Base-by-base conservation (phyloP, 2,329 filamentous ascomycete genomes). In the Sporothrix inflata region DNA sequence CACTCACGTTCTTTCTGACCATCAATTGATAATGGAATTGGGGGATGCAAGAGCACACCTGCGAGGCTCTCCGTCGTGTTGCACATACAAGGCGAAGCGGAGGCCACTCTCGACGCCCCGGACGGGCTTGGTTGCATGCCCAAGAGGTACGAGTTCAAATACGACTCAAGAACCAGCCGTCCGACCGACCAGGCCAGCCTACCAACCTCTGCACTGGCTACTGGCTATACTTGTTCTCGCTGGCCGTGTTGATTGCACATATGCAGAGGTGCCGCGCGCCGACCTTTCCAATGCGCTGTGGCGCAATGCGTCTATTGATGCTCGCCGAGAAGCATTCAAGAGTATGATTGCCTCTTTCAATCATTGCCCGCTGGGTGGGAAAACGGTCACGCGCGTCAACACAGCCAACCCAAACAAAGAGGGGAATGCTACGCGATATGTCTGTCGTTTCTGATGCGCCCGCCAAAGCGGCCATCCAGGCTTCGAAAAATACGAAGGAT, bases 381-480 rank as follows among this genome's bases (percentile, higher is more conserved):
- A 53, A 53, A 40, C 19, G 34, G 66, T 55, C 66, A 69, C 66
- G 66, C 66, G 66, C 30, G 49, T 34, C 63, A 66, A 40, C 49
- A 45, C 7, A 66, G 42, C 63, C 63, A 67, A 49, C 45, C 65
- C 65, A 67, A 19, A 16, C 27, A 5, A 24, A 27, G 14, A 47
- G 11, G 61, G 40, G 38, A 24, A 67, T 19, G 38, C 60, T 27
- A 45, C n/a, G 60, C 38, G 30, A 27, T 8, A 65, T 65, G 38
- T 4, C 60, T 45, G 4, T n/a, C 38, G 60, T 45, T 27, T 65
- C 51, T 30, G 21, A 19, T 55, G 53, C 21, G 53, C 9, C 21
- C 24, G 53, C 53, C 21, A 30, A 55, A 30, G 12, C 7, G 24
- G 24, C 53, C 24, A 19, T 30, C 30, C n/a, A n/a, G 19, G 7